phyloP scores from a whole-genome alignment of 257 asterid species.

The Paraleonurus japonicus region DNA sequence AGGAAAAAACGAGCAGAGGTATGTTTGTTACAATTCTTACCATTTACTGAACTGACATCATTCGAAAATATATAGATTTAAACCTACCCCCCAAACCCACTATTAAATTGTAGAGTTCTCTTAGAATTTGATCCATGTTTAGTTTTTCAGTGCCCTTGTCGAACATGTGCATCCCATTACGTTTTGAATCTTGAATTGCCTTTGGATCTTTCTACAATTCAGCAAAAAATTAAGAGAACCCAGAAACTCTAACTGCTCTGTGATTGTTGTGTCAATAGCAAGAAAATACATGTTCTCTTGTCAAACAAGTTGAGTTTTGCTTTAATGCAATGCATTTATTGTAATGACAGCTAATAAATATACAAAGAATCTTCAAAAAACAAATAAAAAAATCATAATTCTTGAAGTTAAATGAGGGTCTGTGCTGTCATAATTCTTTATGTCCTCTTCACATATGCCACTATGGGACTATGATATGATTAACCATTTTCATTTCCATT shows the following conservation, averaged over 20 bases:
- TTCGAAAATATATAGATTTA: neutral
- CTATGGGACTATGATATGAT: too few relatives aligned
- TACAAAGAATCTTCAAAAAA: neutral
- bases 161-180: slow-evolving; percentile 1
- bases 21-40: neutral
- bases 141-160: neutral
- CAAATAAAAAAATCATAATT: too few relatives aligned
- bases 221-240: neutral
- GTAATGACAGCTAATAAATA: neutral
- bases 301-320: too few relatives aligned
- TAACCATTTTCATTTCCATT: too few relatives aligned
- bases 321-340: too few relatives aligned
- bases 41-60: neutral
- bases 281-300: too few relatives aligned
- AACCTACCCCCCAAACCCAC: neutral
- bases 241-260: neutral
- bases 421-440: neutral
- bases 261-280: too few relatives aligned
- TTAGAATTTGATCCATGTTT: neutral
- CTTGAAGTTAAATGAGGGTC: too few relatives aligned
- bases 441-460: neutral
- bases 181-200: neutral
- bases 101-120: neutral
- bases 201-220: too few relatives aligned
- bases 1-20: slow-evolving; percentile 53